A percentile compares a stretch with the other conserved stretches of the same genome.
phyloP scores from a whole-genome alignment of 2,329 filamentous ascomycete species.

The Penicillium sp. region DNA sequence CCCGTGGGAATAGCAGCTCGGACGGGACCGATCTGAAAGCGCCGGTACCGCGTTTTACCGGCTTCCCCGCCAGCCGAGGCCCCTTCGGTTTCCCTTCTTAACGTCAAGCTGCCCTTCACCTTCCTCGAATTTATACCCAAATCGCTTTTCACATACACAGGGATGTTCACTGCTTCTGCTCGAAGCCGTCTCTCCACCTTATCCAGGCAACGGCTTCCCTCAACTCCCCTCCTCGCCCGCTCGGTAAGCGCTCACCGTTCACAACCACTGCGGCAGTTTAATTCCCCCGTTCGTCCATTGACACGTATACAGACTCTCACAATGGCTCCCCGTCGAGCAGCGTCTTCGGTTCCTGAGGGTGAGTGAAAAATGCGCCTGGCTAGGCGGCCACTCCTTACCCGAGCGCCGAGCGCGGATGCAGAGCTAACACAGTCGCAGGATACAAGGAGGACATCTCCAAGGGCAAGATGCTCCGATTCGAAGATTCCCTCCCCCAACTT shows the following conservation, averaged over 20 bases:
- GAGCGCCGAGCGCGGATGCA: too few relatives aligned
- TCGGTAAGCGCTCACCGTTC: constrained; percentile 27
- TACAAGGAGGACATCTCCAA: constrained; percentile 67
- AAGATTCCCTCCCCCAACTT: constrained; percentile 64
- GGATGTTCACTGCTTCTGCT: constrained; percentile 48
- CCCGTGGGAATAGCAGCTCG: constrained; percentile 5
- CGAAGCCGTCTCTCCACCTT: constrained; percentile 46
- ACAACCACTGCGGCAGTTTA: not conserved
- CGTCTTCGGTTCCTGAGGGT: constrained; percentile 51
- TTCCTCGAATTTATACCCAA: constrained; percentile 8
- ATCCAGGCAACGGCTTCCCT: constrained; percentile 40
- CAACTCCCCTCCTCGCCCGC: constrained; percentile 37
- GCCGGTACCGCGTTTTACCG: constrained; percentile 12
- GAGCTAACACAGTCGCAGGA: constrained; percentile 43
- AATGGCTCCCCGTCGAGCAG: constrained; percentile 46
- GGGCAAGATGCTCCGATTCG: constrained; percentile 66
- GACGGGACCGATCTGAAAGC: constrained; percentile 10
- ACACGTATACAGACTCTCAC: constrained; percentile 33
- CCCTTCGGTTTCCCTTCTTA: constrained; percentile 8
- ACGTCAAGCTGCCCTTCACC: constrained; percentile 14
- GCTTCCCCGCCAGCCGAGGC: constrained; percentile 25
- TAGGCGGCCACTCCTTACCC: not conserved
- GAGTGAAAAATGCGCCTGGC: constrained; percentile 28
- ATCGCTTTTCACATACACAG: constrained; percentile 22
- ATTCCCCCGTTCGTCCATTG: constrained; percentile 8